phyloP scores from a whole-genome alignment of 108 stramenopile genomes.

The Schizochytrium sp. region DNA sequence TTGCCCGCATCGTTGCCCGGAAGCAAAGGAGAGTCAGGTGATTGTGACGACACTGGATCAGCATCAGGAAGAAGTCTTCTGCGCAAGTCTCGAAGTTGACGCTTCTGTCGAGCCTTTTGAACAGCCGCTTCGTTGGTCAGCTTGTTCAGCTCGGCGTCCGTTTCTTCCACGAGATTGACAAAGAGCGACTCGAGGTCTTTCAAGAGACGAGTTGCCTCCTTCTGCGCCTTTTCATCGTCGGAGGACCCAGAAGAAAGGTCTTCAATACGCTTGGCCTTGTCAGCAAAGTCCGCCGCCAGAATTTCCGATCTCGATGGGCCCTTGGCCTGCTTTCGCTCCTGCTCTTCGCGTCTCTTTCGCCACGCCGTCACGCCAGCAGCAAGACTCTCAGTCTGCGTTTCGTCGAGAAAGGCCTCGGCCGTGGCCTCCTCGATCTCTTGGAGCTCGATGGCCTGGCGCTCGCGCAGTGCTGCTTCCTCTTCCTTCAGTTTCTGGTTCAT shows the following conservation, averaged over 20 bases:
- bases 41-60: neutral
- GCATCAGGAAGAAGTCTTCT: neutral
- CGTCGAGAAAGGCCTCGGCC: neutral
- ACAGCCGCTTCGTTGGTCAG: slow-evolving; percentile 11
- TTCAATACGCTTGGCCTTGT: neutral
- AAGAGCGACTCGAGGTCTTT: neutral
- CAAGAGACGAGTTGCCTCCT: neutral
- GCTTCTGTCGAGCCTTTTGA: slow-evolving; percentile 7
- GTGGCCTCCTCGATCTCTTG: neutral
- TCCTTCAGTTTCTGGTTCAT: neutral
- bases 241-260: neutral
- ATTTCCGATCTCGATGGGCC: neutral
- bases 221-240: neutral
- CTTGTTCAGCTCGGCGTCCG: neutral
- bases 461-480: neutral
- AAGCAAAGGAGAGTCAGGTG: neutral
- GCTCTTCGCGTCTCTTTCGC: neutral
- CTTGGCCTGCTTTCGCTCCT: neutral
- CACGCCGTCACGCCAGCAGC: neutral
- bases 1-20: neutral
- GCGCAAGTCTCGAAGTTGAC: neutral
- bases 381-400: neutral
- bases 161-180: neutral
- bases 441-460: neutral
- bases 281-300: neutral